Evolutionary conservation across 106 monocot species (phyloP).

Genomic region (Dactylorhiza incarnata): DNA sequence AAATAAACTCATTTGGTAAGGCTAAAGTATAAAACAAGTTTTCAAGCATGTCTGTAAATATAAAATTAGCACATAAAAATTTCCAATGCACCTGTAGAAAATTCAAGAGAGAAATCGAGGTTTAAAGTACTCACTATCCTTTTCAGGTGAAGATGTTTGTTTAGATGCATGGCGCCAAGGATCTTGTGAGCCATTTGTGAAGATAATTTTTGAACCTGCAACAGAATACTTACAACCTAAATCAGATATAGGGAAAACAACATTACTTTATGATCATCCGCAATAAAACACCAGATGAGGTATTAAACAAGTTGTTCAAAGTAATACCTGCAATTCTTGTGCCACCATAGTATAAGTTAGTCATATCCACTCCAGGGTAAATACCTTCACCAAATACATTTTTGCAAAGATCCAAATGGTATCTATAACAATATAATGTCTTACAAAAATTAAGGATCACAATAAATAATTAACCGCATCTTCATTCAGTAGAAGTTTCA

Average conservation of each 20-base stretch:
- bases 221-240: background rate
- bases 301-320: background rate
- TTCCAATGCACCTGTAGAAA: background rate
- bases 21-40: background rate
- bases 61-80: background rate
- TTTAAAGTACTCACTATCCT: conserved; percentile 49
- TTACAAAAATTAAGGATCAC: background rate
- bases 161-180: conserved; percentile 99
- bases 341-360: conserved; percentile 96
- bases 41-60: background rate
- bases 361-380: conserved; percentile 81
- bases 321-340: conserved; percentile 67
- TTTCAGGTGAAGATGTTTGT: conserved; percentile 61
- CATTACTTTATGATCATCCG: background rate
- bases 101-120: background rate
- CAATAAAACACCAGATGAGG: background rate
- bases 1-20: background rate
- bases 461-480: background rate
- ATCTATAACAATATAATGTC: conserved; percentile 34
- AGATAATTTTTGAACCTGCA: conserved; percentile 82
- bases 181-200: conserved; percentile 97
- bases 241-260: background rate
- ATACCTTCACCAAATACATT: conserved; percentile 88
- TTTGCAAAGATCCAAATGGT: conserved; percentile 93
- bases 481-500: background rate